Evolutionary conservation across 345 rosid genomes (phyloP).

Genomic region (Euphorbia peplus): DNA sequence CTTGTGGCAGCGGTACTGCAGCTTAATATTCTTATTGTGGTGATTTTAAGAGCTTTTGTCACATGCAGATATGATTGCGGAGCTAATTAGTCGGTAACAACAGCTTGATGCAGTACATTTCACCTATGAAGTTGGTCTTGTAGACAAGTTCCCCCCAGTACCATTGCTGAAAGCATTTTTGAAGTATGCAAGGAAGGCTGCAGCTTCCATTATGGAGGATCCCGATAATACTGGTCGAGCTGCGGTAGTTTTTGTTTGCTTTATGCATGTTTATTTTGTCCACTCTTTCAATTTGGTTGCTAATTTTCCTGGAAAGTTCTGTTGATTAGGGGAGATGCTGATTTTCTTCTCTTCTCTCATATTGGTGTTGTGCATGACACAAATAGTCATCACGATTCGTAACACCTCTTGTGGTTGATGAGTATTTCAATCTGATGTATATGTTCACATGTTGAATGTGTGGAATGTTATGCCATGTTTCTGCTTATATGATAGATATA

Average conservation of each 20-base stretch:
- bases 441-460: not conserved
- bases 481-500: not conserved
- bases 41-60: not conserved
- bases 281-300: not conserved
- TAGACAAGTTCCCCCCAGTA: slow-evolving; percentile 77
- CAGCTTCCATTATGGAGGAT: slow-evolving; percentile 79
- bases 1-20: no score
- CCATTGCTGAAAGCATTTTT: slow-evolving; percentile 83
- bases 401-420: not conserved
- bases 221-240: slow-evolving; percentile 81
- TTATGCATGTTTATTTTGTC: not conserved
- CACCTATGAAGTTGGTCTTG: slow-evolving; percentile 88
- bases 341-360: not conserved
- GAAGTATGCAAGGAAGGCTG: slow-evolving; percentile 88
- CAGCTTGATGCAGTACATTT: slow-evolving; percentile 99
- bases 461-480: not conserved
- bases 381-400: not conserved
- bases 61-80: slow-evolving; percentile 75
- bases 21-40: not conserved
- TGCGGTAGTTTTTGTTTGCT: slow-evolving; percentile 49
- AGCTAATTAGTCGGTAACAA: slow-evolving; percentile 81
- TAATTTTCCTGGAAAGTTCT: not conserved
- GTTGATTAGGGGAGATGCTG: slow-evolving; percentile 1
- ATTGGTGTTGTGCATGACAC: not conserved
- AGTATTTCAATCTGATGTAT: not conserved